Base-by-base conservation (phyloP, 768 basidiomycete genomes). In the Leccinellum rugosiceps region DNA sequence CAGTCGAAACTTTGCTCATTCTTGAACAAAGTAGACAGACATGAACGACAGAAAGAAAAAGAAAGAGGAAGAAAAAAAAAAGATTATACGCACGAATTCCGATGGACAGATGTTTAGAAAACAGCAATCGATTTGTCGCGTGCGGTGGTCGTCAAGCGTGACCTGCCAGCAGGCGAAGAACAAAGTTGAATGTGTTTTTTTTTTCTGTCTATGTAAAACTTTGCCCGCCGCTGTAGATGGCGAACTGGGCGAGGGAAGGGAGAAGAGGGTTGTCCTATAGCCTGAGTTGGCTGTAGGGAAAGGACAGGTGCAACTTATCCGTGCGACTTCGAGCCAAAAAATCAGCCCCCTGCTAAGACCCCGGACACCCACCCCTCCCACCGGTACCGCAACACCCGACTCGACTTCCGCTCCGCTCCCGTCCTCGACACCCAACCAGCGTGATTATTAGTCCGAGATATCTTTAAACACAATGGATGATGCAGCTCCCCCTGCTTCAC, bases 1-100 rank as follows among this genome's bases (percentile, higher is more conserved):
- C 80, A 74, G 87, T 83, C 65, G 89, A 85, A 77, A 83, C 84
- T 87, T 88, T 94, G 90, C 90, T 95, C 93, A 95, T 95, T 92
- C 90, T 92, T 63, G 9, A 31, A 41, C 35, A 8, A 17, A 17
- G 7, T 17, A 17, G 6, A 38, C 17, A 38, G 7, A 38, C 17
- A 10, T n/a, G 9, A 38, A 38, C 1, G 2, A 38, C 1, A 38
- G 35, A 38, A 38, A 58, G 13, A 48, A 31, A 28, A 28, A 28
- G 28, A 28, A 28, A 28, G 6, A 28, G 28, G 6, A 26, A 6
- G 26, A 26, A 28, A 28, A 28, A 28, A 6, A 28, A 28, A 7
- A 28, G 28, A 28, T n/a, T n/a, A 2, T 58, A 77, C 77, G 72
- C 63, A 75, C 73, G 76, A 76, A 75, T 78, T 76, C 74, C 65